Base-by-base conservation (phyloP, 805 yeast genomes). In the Starmerella gropengiesseri region DNA sequence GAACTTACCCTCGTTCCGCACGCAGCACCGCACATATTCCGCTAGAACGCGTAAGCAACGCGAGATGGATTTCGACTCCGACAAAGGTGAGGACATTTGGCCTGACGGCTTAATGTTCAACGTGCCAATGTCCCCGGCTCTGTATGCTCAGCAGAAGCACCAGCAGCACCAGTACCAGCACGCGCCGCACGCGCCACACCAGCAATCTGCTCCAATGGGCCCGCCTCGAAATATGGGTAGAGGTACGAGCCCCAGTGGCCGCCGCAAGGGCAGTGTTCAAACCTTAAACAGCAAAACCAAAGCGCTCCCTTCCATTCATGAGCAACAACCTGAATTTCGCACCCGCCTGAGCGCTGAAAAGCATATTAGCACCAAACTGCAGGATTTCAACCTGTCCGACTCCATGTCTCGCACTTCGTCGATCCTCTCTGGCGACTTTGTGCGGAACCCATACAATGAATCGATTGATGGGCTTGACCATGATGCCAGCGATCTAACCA, bases 121-220 rank as follows among this genome's bases (percentile, higher is more conserved):
- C 51, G 81, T 79, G 16, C 86, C 86, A 3, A 60, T 75, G 40
- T 68, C 81, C 0, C 77, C 74, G 37, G 70, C 80, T 0, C 59
- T 77, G 16, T 64, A 57, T 33, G 59, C 62, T 14, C 58, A 61
- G 44, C 55, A 59, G 16, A 42, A 39, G 32, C 36, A 44, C 17
- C 38, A 37, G 30, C 43, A 38, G 22, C 29, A 21, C 26, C 41
- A 29, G 12, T 19, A 37, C 33, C 46, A 33, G 26, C 41, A 7
- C 29, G 40, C 16, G 43, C 44, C 9, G 40, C 36, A 29, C 31
- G 47, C 4, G 30, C 36, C 17, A 7, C 32, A 36, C 9, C 36
- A 32, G 20, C 27, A 22, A 18, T 18, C n/a, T n/a, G n/a, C n/a
- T n/a, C n/a, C n/a, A n/a, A n/a, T n/a, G n/a, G n/a, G n/a, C n/a